A percentile compares a stretch with the other conserved stretches of the same genome.
These are phyloP conservation scores for Sporothrix curviconia DNA, from an alignment of 2,329 filamentous ascomycete species.

Conservation along the genomic window DNA sequence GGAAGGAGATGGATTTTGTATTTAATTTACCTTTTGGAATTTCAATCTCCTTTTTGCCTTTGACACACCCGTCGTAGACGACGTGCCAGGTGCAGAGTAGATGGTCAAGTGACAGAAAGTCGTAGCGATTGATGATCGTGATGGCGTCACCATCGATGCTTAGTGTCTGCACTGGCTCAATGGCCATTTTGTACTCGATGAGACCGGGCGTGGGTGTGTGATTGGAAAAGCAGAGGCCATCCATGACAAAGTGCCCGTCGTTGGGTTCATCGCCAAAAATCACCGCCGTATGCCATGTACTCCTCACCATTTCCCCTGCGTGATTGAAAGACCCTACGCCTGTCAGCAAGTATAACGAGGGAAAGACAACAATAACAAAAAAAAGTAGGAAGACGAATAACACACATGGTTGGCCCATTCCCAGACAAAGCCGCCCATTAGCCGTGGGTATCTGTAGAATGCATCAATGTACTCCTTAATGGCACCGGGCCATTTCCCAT, in stretches of 20 bases:
- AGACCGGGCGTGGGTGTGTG: conserved; percentile 47
- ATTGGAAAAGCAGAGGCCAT: conserved; percentile 42
- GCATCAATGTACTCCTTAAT: conserved; percentile 58
- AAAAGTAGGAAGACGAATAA: too few species aligned
- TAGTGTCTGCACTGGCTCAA: conserved; percentile 51
- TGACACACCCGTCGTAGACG: conserved; percentile 32
- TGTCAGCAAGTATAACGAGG: neutral
- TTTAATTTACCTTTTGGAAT: conserved; percentile 35
- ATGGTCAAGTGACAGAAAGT: conserved; percentile 47
- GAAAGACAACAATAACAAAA: too few species aligned
- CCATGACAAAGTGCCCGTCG: conserved; percentile 48
- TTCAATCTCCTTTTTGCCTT: conserved; percentile 29
- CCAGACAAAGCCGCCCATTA: conserved; percentile 59
- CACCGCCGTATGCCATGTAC: conserved; percentile 49
- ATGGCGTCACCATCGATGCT: conserved; percentile 36
- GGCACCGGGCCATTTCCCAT: conserved; percentile 65
- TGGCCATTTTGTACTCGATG: conserved; percentile 50
- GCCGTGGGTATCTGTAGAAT: conserved; percentile 49
- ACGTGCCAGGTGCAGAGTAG: conserved; percentile 39
- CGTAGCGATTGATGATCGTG: conserved; percentile 47
- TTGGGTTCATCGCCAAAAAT: conserved; percentile 53
- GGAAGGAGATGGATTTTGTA: too few species aligned
- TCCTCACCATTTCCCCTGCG: conserved; percentile 34
- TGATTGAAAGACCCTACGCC: conserved; percentile 34
- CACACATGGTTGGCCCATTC: conserved; percentile 48